Percentiles rank a stretch among this genome's conserved stretches.
These are phyloP conservation scores for Kuraishia cidri DNA, from an alignment of 805 yeast species.

Conservation along the genomic window DNA sequence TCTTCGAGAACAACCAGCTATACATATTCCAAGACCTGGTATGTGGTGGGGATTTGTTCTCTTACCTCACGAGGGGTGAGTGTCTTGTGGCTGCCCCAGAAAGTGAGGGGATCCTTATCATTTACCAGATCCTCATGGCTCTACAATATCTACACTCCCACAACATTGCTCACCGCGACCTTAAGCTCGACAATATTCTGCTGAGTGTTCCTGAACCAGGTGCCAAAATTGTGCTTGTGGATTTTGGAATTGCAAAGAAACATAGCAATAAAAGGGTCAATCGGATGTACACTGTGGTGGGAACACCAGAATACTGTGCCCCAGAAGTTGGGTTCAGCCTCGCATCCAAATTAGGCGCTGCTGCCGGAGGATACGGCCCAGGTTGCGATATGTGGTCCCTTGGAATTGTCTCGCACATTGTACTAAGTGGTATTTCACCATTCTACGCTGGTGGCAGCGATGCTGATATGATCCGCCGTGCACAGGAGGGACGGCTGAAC, in stretches of 20 bases:
- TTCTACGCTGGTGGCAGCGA: conserved; percentile 29
- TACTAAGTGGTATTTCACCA: conserved; percentile 59
- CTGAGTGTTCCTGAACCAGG: conserved; percentile 43
- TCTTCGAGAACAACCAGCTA: neutral
- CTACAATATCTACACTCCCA: conserved; percentile 42
- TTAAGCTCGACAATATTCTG: conserved; percentile 58
- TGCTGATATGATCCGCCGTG: neutral
- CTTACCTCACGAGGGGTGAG: conserved; percentile 31
- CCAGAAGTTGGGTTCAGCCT: conserved; percentile 66
- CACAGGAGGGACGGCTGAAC: neutral
- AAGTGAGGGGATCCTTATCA: conserved; percentile 41
- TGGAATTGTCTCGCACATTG: conserved; percentile 50
- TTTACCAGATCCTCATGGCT: conserved; percentile 49
- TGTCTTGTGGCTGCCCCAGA: conserved; percentile 36
- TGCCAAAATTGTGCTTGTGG: conserved; percentile 51
- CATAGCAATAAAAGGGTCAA: too few species aligned
- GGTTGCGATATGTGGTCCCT: conserved; percentile 68
- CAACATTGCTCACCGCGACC: conserved; percentile 57
- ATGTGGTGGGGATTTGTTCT: neutral
- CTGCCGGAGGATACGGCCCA: conserved; percentile 43
- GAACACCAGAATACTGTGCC: conserved; percentile 63
- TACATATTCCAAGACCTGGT: neutral
- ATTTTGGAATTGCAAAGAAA: conserved; percentile 52
- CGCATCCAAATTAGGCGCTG: too few species aligned
- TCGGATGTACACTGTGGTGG: conserved; percentile 13